Base-by-base conservation (phyloP, 2,329 filamentous ascomycete species). In the Cylindrodendrum hubeiense region DNA sequence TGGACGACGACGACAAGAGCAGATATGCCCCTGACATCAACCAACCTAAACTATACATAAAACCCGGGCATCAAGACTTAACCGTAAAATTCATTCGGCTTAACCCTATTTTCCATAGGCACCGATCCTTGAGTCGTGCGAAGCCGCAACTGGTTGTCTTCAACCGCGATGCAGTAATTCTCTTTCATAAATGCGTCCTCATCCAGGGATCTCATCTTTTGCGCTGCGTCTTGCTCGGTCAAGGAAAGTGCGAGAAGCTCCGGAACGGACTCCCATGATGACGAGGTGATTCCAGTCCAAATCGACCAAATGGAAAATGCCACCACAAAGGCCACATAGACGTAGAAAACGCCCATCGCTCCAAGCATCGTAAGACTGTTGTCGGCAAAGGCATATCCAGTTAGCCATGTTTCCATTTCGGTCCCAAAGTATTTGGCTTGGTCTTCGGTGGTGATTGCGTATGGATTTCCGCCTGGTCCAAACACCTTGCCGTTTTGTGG, bases 401-500 rank as follows among this genome's bases (percentile, higher is more conserved):
- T 70, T 0, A 72, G 55, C 67, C 67, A 71, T 1, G 69, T 71
- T 44, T 72, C 65, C 69, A 70, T 71, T 19, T 72, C 70, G 0
- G 58, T 50, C 5, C 19, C 34, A 10, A 67, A 63, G 55, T 60
- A 60, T 0, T 47, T 55, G 12, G 41, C 26, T 15, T 62, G 57
- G 4, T 68, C 68, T 4, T 63, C 54, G 0, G 33, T 28, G 3
- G 66, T 65, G 17, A 72, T 55, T 1, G 52, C n/a, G 41, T 67
- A 72, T 0, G 70, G 70, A 6, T 19, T 64, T 30, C 70, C 65
- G 1, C 70, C 67, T 1, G 67, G 52, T 0, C 70, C 70, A 28
- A 71, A 72, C 3, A 69, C 66, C 7, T 60, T 65, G 0, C 50
- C 53, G 7, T 50, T 53, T 34, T 71, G 65, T 0, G 69, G 70